Evolutionary conservation across 345 rosid genomes (phyloP).

Genomic region (Clausena lansium): DNA sequence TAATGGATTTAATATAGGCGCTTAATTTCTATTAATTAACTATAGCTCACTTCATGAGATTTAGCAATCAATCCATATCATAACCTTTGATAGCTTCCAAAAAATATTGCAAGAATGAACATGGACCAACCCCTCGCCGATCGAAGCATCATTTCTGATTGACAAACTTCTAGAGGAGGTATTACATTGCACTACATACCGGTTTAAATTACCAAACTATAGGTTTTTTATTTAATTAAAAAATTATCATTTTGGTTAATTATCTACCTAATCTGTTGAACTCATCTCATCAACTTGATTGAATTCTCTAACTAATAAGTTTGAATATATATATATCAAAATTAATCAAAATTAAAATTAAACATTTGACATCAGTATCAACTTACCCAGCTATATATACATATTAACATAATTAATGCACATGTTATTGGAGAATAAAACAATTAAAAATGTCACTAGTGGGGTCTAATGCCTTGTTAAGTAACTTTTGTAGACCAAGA

Average conservation of each 20-base stretch:
- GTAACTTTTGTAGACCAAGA: too few species aligned
- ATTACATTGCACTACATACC: too few species aligned
- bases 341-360: too few species aligned
- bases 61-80: background rate
- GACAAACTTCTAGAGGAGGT: background rate
- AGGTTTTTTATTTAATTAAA: too few species aligned
- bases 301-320: background rate
- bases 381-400: too few species aligned
- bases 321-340: too few species aligned
- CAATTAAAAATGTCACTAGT: too few species aligned
- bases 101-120: background rate
- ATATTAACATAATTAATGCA: too few species aligned
- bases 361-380: too few species aligned
- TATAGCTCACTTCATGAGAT: background rate
- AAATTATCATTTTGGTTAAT: background rate
- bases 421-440: too few species aligned
- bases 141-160: background rate
- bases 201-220: too few species aligned
- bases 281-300: background rate
- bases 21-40: background rate
- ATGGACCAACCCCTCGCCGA: background rate
- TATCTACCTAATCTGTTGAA: background rate
- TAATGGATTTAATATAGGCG: background rate
- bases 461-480: too few species aligned
- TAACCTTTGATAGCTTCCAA: background rate